Evolutionary conservation across 169 alveolate genomes (phyloP).

Genomic region (Eimeria acervulina): DNA sequence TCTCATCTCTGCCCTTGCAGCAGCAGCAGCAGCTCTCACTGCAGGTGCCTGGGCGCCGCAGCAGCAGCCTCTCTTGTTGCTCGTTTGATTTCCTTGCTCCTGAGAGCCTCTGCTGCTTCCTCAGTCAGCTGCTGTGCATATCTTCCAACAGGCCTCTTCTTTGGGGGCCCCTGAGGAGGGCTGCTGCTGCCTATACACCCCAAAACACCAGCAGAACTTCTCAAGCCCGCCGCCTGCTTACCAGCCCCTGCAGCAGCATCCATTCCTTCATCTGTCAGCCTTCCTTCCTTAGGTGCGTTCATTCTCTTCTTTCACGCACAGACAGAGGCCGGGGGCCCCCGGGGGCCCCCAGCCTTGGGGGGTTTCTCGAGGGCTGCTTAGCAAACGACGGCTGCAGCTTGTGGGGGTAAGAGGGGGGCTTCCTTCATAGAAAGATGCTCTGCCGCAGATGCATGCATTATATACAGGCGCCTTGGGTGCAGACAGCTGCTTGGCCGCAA

Average conservation of each 20-base stretch:
- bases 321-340: neutral
- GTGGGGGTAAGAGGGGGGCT: neutral
- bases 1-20: neutral
- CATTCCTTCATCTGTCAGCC: neutral
- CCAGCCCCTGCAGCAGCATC: neutral
- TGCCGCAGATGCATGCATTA: neutral
- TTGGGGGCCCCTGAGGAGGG: slow-evolving; percentile 25
- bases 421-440: neutral
- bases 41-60: neutral
- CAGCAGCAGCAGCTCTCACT: neutral
- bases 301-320: neutral
- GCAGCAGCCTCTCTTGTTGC: neutral
- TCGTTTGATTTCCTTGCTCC: neutral
- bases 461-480: neutral
- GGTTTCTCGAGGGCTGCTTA: too few relatives aligned
- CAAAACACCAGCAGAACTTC: neutral
- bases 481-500: neutral
- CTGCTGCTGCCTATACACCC: neutral
- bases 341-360: neutral
- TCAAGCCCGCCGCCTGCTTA: neutral
- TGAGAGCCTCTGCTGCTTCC: neutral
- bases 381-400: neutral
- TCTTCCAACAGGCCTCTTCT: neutral
- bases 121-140: neutral
- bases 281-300: neutral